Evolutionary conservation across 495 filamentous ascomycete species (phyloP).

Genomic region (Penicillium flavigenum): DNA sequence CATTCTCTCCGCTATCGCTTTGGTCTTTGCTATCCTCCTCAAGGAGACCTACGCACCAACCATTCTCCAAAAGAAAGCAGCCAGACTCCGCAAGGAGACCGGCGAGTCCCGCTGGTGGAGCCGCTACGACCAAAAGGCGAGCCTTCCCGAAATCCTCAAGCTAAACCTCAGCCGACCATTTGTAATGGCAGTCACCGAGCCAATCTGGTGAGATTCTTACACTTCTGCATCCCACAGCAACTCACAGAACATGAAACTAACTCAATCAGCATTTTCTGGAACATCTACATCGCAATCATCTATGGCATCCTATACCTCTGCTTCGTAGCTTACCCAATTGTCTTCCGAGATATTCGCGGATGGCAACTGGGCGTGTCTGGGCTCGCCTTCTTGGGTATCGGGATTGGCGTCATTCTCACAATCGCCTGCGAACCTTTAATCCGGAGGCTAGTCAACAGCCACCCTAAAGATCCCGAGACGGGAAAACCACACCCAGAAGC

Average conservation of each 20-base stretch:
- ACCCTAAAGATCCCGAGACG: slow-evolving; percentile 66
- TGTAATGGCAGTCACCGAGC: slow-evolving; percentile 74
- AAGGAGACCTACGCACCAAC: slow-evolving; percentile 78
- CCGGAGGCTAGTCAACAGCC: slow-evolving; percentile 68
- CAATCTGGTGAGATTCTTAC: slow-evolving; percentile 61
- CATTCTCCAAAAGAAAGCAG: slow-evolving; percentile 68
- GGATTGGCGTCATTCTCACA: slow-evolving; percentile 64
- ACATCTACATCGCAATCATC: slow-evolving; percentile 65
- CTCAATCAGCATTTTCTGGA: slow-evolving; percentile 64
- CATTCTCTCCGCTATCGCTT: slow-evolving; percentile 61
- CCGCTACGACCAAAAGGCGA: slow-evolving; percentile 67
- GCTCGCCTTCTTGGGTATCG: slow-evolving; percentile 74
- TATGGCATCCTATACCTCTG: slow-evolving; percentile 79
- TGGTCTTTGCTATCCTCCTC: slow-evolving; percentile 51
- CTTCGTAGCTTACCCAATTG: slow-evolving; percentile 78
- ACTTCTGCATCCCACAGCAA: background rate
- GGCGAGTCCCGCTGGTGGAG: slow-evolving; percentile 74
- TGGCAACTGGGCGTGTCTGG: slow-evolving; percentile 69
- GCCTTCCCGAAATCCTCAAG: slow-evolving; percentile 56
- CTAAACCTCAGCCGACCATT: slow-evolving; percentile 75
- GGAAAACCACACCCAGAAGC: slow-evolving; percentile 69
- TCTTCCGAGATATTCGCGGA: slow-evolving; percentile 69
- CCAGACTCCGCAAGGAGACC: slow-evolving; percentile 66
- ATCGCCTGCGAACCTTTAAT: slow-evolving; percentile 69
- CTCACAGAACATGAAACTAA: background rate